phyloP scores from a whole-genome alignment of 305 asterid species.

The Withania somnifera region DNA sequence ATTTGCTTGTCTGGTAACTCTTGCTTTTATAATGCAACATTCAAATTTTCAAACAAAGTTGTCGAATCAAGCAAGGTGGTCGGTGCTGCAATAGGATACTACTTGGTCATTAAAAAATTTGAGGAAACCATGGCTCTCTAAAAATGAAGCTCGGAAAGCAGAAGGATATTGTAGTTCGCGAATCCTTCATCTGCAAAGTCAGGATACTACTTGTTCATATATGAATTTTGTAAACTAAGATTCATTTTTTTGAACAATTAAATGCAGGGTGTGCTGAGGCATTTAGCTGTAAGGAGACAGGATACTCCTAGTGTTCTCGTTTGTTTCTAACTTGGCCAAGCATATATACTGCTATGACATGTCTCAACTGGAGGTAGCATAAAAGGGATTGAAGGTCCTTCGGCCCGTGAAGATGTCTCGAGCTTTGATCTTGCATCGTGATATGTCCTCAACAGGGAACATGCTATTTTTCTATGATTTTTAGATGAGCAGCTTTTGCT shows the following conservation, averaged over 20 bases:
- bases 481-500: neutral
- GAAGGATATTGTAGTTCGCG: too few relatives aligned
- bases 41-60: conserved; percentile 31
- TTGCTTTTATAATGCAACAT: neutral
- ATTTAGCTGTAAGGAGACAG: neutral
- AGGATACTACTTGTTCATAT: neutral
- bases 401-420: neutral
- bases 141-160: conserved; percentile 13
- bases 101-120: conserved; percentile 51
- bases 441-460: neutral
- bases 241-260: neutral
- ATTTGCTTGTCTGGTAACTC: conserved; percentile 4
- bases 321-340: neutral
- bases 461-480: neutral
- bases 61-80: conserved; percentile 99
- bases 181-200: neutral
- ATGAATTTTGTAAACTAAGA: neutral
- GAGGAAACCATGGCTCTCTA: conserved; percentile 59
- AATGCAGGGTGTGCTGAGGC: neutral
- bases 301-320: neutral
- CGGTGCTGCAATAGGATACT: conserved; percentile 83
- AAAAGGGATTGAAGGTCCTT: neutral
- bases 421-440: neutral
- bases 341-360: neutral
- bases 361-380: neutral